These are phyloP conservation scores for Agrostemma githago DNA, from an alignment of 148 eudicot species.

Conservation along the genomic window DNA sequence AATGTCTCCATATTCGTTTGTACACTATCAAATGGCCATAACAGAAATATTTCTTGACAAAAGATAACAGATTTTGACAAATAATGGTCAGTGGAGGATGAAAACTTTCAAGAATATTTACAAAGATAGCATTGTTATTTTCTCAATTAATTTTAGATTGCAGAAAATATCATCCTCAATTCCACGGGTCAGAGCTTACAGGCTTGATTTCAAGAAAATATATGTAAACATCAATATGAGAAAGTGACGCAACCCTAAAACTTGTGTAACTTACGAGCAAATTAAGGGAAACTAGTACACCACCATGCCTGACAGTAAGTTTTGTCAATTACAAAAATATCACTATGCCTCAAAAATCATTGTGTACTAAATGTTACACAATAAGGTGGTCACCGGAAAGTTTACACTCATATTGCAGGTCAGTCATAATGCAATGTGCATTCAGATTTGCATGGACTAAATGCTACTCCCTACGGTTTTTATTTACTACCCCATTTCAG, in stretches of 20 bases:
- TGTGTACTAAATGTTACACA: no score
- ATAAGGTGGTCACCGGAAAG: no score
- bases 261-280: neutral
- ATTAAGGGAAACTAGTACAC: neutral
- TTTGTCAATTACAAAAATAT: no score
- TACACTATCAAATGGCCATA: neutral
- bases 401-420: no score
- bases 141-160: neutral
- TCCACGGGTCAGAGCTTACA: neutral
- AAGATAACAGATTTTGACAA: neutral
- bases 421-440: no score
- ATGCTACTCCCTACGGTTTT: no score
- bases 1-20: neutral
- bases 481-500: no score
- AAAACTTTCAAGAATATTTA: neutral
- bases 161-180: neutral
- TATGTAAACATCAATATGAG: neutral
- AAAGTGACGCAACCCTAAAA: neutral
- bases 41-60: neutral
- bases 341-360: no score
- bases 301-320: no score
- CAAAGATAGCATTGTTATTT: neutral
- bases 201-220: neutral
- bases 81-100: neutral
- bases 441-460: no score